Evolutionary conservation across 1,284 basidiomycete genomes (phyloP), one percentile per base, ranked within the genome.

Genomic region (Vanrija humicola): DNA sequence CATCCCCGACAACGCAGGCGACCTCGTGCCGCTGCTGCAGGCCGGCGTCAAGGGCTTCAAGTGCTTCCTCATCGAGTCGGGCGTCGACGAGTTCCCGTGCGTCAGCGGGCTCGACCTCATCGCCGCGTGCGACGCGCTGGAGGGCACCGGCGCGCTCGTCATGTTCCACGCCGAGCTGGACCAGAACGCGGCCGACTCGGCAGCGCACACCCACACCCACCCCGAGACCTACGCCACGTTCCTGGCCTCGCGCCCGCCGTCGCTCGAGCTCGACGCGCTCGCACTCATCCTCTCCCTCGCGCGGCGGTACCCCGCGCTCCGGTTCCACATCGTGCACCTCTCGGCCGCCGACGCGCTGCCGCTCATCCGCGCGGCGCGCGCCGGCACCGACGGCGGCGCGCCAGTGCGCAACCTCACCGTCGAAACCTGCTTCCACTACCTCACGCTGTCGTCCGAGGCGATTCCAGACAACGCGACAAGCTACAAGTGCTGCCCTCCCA

Each of bases 361-460:
- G 1, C 65, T 84, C 39, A 84, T 96, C 57, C 82, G 83, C 44
- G 79, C 82, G 43, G 90, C 90, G 3, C 85, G 82, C 62, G 72
- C 78, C 9, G 76, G 81, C 4, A 84, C 85, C 1, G 63, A 76
- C 8, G 69, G 72, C 5, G 52, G 47, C 14, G 18, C 19, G 14
- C 66, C 67, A 0, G 45, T 73, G 25, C 19, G 38, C 26, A 85
- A 85, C 40, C 78, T 94, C 50, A 90, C 90, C 0, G 88, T 91
- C 54, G 93, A 96, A 78, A 96, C 93, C 0, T 95, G 91, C 76
- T 94, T 93, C 78, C 92, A 96, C 77, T 96, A 96, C 77, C 83
- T 95, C 38, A 84, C 84, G 10, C 62, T 79, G 3, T 61, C 60
- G 38, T 64, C 73, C 6, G 77, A 77, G 55, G 65, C 69, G 19